Base-by-base conservation (phyloP, 441 rosid genomes). In the Isatis lusitanica region DNA sequence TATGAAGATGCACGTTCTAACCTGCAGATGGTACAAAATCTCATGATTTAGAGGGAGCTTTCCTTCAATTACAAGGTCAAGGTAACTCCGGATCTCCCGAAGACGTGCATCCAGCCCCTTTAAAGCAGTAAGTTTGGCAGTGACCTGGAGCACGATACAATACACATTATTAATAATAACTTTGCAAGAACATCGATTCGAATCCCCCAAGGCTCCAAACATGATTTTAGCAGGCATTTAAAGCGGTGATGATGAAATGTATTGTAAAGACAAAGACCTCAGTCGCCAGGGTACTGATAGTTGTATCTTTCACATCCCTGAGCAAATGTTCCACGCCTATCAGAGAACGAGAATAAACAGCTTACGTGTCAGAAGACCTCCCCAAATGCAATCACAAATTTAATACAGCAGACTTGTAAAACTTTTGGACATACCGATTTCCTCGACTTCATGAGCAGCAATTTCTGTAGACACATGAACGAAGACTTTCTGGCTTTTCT, bases 401-500 rank as follows among this genome's bases (percentile, higher is more conserved):
- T n/a, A 9, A 66, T 46, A 62, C 50, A 36, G 44, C 13, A 24
- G 18, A 36, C 5, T 43, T 70, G 46, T 55, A 21, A 55, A 16
- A 21, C 63, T 3, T 35, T 33, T 9, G 26, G 7, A 44, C 85
- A 73, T 84, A 84, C 92, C 92, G n/a, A 87, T 87, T 81, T 85
- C 90, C 83, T 87, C 92, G 21, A 87, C 90, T 76, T 87, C 92
- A 61, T 85, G 92, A 71, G 88, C 92, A 63, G 88, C 86, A 63
- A 87, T 53, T 83, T 94, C 97, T 44, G 97, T 90, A 21, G 87
- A 84, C 39, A 92, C 97, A 2, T 90, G 97, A 46, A 92, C 96
- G 36, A 94, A 92, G 44, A 92, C 97, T 76, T 92, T 88, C 83
- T 90, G 96, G 81, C 96, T 92, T 75, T 94, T 94, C 78, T 92